Evolutionary conservation across 495 filamentous ascomycete genomes (phyloP), one percentile per base, ranked within the genome.

Genomic region (Aspergillus nanangensis): DNA sequence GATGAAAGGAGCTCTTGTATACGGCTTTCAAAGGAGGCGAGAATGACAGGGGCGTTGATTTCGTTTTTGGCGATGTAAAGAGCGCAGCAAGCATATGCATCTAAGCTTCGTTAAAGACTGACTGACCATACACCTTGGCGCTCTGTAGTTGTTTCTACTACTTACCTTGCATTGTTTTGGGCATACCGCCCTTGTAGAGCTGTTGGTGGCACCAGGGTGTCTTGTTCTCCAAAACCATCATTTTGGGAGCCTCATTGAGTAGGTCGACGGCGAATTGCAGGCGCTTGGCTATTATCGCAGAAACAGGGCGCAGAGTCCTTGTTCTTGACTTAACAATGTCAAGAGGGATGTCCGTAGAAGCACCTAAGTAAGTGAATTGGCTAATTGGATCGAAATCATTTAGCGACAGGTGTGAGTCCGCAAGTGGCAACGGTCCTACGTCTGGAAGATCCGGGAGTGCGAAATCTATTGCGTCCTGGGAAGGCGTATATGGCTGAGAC

Each of bases 181-280:
- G 76, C 73, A 78, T 76, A 5, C 55, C 39, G 13, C 66, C 60
- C 31, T 59, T 53, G 44, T 78, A 78, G 1, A 80, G 56, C 11
- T 62, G 53, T 1, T 56, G 63, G 49, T 80, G 75, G 44, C 63
- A 66, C 75, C 75, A 80, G 0, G 69, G 69, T 0, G 70, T 77
- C 41, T 63, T 61, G 33, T 66, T 74, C 52, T 75, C 61, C 3
- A 60, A 44, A 1, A 77, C 71, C 70, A 78, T 74, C 50, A 60
- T 72, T 22, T 53, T 59, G 0, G 75, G 72, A 9, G 69, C 59
- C 3, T 58, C 48, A 22, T 64, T 65, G 5, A 75, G 54, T 11
- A 50, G 50, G 41, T 71, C 67, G 15, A 80, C 62, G 8, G 72
- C 55, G 50, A 73, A 77, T 23, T 66, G 60, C 2, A 78, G 54